Percentiles rank a stretch among this genome's conserved stretches.
phyloP scores from a whole-genome alignment of 2,329 filamentous ascomycete genomes.

The Diaporthe aspalathi region DNA sequence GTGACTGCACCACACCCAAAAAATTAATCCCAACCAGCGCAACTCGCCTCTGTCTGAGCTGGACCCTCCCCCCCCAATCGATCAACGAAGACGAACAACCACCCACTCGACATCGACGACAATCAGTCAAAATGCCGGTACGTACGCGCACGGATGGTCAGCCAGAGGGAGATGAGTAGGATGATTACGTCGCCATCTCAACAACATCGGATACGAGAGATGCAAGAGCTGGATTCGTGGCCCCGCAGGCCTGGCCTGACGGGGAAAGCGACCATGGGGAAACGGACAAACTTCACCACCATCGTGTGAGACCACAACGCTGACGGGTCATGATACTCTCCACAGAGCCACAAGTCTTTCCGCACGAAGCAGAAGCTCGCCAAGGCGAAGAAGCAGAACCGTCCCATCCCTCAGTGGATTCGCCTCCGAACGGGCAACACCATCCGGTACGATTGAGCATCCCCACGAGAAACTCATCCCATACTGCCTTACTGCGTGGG shows the following conservation, averaged over 20 bases:
- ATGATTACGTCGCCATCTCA: background rate
- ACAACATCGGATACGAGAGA: background rate
- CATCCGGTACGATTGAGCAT: conserved; percentile 82
- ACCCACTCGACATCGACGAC: conserved; percentile 46
- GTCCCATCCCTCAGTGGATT: conserved; percentile 99
- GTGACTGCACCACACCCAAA: conserved; percentile 32
- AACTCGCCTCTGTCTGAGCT: background rate
- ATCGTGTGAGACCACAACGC: conserved; percentile 34
- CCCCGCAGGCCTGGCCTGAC: background rate
- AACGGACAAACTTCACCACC: background rate
- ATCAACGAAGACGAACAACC: conserved; percentile 41
- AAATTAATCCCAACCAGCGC: conserved; percentile 14
- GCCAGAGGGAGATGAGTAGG: background rate
- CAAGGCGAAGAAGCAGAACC: conserved; percentile 99
- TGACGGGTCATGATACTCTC: conserved; percentile 31
- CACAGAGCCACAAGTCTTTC: conserved; percentile 99
- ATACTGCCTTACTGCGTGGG: background rate
- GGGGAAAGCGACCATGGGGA: background rate
- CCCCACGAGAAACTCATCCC: conserved; percentile 12
- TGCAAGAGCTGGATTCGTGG: background rate
- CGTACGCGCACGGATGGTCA: conserved; percentile 40
- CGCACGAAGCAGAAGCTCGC: conserved; percentile 99
- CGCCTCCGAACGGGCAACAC: conserved; percentile 98
- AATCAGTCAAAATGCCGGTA: conserved; percentile 55
- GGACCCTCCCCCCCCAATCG: conserved; percentile 41